Evolutionary conservation across 306 rosid species (phyloP), one percentile per base, ranked within the genome.

Genomic region (Canavalia gladiata): DNA sequence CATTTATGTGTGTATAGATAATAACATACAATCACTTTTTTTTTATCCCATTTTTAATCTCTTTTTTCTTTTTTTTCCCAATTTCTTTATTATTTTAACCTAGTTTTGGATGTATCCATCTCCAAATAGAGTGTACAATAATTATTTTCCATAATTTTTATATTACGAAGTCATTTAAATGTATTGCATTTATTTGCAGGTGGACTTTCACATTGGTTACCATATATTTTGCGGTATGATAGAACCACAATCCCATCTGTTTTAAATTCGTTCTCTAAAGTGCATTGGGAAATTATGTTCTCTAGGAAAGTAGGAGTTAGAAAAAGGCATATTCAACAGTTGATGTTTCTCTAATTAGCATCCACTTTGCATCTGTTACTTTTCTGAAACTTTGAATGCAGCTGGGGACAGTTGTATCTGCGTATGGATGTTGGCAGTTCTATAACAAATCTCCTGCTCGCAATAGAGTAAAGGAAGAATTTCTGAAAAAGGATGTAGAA

Each of bases 171-270:
- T 66, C 29, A 31, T 50, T 68, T 74, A 35, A 85, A 76, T 51
- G 58, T 52, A 7, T 72, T 46, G 39, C 49, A 18, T 50, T 76
- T 69, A 77, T 80, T 84, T 85, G 86, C 92, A 93, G 98, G 88
- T 93, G 98, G 98, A 93, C 98, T 77, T 91, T 90, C 87, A 47
- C 89, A 5, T 82, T 93, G 80, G 94, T 89, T 41, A 86, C 81
- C 65, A 57, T 90, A 82, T 93, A 93, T 65, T 93, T 93, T 84
- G 92, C 75, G 88, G 98, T 91, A 86, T 58, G 97, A 84, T 64
- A 68, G 54, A 72, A 47, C 58, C 6, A 29, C 39, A 35, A 49
- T 80, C 8, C 49, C 68, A 8, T 76, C 13, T 45, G 11, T 28
- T 80, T 66, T 75, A 49, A 55, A 46, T 49, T 29, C 35, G 4